Base-by-base conservation (phyloP, 805 yeast genomes). In the Danielia oregonensis region DNA sequence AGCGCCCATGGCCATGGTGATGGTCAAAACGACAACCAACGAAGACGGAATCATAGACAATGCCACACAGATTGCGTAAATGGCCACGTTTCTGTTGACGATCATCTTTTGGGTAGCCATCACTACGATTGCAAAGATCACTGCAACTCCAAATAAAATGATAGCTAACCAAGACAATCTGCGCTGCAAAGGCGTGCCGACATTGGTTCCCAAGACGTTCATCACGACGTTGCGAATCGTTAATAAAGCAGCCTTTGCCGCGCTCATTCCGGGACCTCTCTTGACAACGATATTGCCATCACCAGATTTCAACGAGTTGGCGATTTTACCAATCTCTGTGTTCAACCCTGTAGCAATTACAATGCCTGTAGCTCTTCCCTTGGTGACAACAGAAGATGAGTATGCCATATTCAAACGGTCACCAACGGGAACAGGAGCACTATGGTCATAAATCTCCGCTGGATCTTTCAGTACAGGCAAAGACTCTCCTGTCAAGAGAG, bases 141-240 rank as follows among this genome's bases (percentile, higher is more conserved):
- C 66, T 2, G 68, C 68, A 4, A 72, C 67, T 55, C 72, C 68
- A 43, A 72, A 72, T 37, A 72, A 65, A 34, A 70, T 61, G 23
- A 74, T 74, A 4, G 77, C 78, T 51, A 63, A 40, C 76, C 74
- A 49, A 43, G 72, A 51, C 56, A 76, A 39, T 50, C 65, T 43
- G 63, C 76, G 47, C 55, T 57, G 75, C 52, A 57, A 68, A 40
- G 56, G 70, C 44, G 77, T 74, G 50, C 68, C 68, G 12, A 69
- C 73, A 15, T 61, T 64, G 15, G 68, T 57, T 35, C 78, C 74
- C 34, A 72, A 67, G 25, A 70, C 55, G 35, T 72, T 68, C 41
- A 67, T 61, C 39, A 68, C 53, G 26, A 70, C 55, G 30, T 74
- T 72, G 29, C 59, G 53, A 24, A 57, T 31, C 18, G 73, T 70